Conservation (phyloP, 441 rosid species). For the Monsonia emarginata region DNA sequence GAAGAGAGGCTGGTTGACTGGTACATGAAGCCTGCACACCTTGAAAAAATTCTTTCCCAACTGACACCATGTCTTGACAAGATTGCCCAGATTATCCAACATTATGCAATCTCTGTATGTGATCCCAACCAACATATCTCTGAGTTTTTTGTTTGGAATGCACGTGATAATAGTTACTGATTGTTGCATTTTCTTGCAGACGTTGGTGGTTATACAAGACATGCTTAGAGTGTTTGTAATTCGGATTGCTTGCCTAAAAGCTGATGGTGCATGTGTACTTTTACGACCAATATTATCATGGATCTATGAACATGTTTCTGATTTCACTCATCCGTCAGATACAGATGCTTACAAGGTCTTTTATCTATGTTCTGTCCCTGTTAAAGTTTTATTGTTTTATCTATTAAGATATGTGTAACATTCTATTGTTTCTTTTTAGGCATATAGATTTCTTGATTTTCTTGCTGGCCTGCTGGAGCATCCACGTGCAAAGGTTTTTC, state of each 20-base stretch:
- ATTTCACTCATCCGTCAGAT: slow-evolving; percentile 35
- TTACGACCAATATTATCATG: slow-evolving; percentile 61
- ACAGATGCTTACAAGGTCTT: slow-evolving; percentile 68
- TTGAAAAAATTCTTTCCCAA: slow-evolving; percentile 69
- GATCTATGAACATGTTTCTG: slow-evolving; percentile 44
- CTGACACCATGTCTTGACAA: slow-evolving; percentile 74
- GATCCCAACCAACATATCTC: slow-evolving; percentile 2
- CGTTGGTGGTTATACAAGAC: slow-evolving; percentile 76
- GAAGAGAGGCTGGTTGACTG: slow-evolving; percentile 79
- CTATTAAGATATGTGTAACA: not conserved
- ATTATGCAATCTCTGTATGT: slow-evolving; percentile 88
- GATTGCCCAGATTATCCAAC: slow-evolving; percentile 79
- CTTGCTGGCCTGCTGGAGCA: slow-evolving; percentile 77
- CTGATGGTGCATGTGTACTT: slow-evolving; percentile 66
- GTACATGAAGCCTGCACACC: slow-evolving; percentile 64
- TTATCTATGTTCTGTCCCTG: slow-evolving; percentile 1
- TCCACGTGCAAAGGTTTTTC: slow-evolving; percentile 64
- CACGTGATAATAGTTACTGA: slow-evolving; percentile 17
- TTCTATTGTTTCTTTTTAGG: slow-evolving; percentile 34
- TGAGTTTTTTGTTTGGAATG: not conserved
- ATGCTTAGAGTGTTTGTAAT: slow-evolving; percentile 86
- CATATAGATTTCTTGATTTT: slow-evolving; percentile 61
- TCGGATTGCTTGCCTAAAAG: slow-evolving; percentile 69
- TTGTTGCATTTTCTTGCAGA: slow-evolving; percentile 33
- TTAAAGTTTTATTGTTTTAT: not conserved